Base-by-base conservation (phyloP, 306 rosid species). In the Amphicarpaea edgeworthii region DNA sequence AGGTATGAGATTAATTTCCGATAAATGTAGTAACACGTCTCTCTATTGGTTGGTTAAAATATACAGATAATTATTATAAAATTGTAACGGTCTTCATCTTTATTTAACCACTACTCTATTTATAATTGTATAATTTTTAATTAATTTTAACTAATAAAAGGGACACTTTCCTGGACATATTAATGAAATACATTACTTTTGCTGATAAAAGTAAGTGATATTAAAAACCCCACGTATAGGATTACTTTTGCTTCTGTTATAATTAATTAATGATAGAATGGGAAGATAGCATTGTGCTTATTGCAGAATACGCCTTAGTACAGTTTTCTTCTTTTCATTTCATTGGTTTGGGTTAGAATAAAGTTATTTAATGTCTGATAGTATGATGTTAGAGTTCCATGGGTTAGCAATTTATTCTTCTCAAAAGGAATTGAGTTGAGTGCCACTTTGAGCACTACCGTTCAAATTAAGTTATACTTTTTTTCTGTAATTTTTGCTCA, bases 401-500 rank as follows among this genome's bases (percentile, higher is more conserved):
- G 28, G 46, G 47, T 69, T 60, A 10, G 55, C 58, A 24, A 21
- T 72, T 54, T 55, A 16, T 47, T 16, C 21, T 47, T 47, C 20
- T 47, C 8, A 47, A 47, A 46, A 47, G 9, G 9, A 49, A 49
- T 49, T 49, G 11, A 49, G 21, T 7, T 16, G 24, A 0, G 12
- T 50, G 57, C 41, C 23, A 11, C 59, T 34, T 14, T 38, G 24
- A 50, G 50, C 28, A 45, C 2, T 1, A 3, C 4, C 4, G 28
- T 30, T 70, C 30, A 50, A 70, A 47, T 38, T 38, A 38, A 46
- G 7, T 51, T 23, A 50, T 28, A n/a, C n/a, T n/a, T 23, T 55
- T 53, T 66, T 46, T 65, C 30, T 16, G 65, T 40, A 43, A 17
- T 19, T 17, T 75, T 41, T 50, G 42, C 50, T 69, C 38, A 47